Base-by-base conservation (phyloP, 345 rosid species). In the Salix udensis region DNA sequence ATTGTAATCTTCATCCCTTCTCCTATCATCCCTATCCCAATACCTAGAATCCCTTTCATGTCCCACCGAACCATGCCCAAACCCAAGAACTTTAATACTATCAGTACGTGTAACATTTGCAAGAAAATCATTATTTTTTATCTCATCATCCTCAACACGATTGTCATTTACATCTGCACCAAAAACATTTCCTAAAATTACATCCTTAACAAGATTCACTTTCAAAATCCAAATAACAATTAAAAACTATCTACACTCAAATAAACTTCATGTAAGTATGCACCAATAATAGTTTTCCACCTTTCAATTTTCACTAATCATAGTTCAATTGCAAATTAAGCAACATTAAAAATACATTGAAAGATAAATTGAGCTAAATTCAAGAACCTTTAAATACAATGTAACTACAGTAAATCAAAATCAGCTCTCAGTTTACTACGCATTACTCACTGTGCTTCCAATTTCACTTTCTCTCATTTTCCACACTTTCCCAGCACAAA, bases 21-120 rank as follows among this genome's bases (percentile, higher is more conserved):
- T 91, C 85, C 98, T 88, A 79, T 93, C 98, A 82, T 95, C 98
- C 85, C 77, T 88, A 81, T 95, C 98, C 98, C 98, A 93, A 81
- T 87, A 87, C 79, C 97, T 87, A 4, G 98, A 95, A 85, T 95
- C 98, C 28, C 94, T 83, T 53, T 94, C 98, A 72, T 89, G 93
- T 34, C 81, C 65, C 28, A 83, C 89, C 0, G 96, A 88, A 66
- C 92, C 92, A 21, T 76, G 82, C 73, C 99, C 99, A 83, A 90
- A 95, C 71, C 84, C 88, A 67, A 94, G 88, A 71, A 88, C 89
- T 77, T 84, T 91, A 42, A 71, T 71, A 2, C 85, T 74, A 10
- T 87, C 89, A 1, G 81, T 84, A 69, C 96, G 85, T n/a, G 99
- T 91, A 62, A 92, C 97, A 82, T 96, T 93, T 4, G 89, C 72